phyloP scores from a whole-genome alignment of 23 red algal genomes.

The Pyropia haitanensis region DNA sequence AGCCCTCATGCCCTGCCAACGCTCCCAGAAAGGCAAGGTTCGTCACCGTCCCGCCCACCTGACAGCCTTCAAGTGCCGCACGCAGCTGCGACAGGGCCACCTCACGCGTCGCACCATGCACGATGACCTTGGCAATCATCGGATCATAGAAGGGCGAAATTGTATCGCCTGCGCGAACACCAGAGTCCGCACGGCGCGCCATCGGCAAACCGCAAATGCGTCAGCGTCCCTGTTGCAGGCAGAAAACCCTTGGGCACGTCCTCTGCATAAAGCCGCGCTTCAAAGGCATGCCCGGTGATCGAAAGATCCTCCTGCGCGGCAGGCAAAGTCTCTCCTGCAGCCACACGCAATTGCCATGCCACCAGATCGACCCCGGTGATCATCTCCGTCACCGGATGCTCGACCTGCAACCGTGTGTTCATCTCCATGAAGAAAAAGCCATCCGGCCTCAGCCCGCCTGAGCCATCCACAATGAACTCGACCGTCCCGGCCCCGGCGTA shows the following conservation, averaged over 20 bases:
- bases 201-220: neutral
- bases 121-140: conserved; percentile 15
- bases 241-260: conserved; percentile 17
- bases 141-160: conserved; percentile 29
- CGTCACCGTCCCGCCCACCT: conserved; percentile 19
- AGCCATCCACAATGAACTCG: conserved; percentile 36
- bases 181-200: conserved; percentile 16
- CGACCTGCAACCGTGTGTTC: conserved; percentile 59
- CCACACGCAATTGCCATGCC: neutral
- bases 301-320: conserved; percentile 22
- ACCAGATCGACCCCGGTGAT: conserved; percentile 56
- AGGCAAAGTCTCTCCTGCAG: conserved; percentile 24
- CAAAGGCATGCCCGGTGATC: conserved; percentile 18
- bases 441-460: no score
- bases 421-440: conserved; percentile 55
- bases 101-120: conserved; percentile 2
- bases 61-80: conserved; percentile 12
- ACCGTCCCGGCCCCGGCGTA: conserved; percentile 46
- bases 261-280: conserved; percentile 43
- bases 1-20: neutral
- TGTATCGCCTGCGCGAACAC: conserved; percentile 3
- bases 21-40: conserved; percentile 25
- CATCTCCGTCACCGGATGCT: conserved; percentile 39
- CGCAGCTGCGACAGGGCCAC: neutral
- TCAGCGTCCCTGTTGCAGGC: conserved; percentile 11